Evolutionary conservation across 192 early-diverging fungal genomes (phyloP), one percentile per base, ranked within the genome.

Genomic region (Podochytrium sp.): DNA sequence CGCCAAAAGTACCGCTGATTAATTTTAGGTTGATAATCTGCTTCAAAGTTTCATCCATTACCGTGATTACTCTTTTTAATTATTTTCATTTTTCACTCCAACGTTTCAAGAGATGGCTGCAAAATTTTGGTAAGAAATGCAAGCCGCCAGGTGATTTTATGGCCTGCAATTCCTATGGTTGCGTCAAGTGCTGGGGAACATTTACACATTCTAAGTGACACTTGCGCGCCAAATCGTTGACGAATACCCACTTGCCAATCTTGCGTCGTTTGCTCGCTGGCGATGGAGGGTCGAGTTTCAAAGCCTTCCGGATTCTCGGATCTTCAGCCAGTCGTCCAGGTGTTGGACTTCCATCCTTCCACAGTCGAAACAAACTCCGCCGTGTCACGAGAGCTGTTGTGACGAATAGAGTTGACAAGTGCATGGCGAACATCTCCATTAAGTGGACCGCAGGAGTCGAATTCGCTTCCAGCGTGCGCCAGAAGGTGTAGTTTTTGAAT

Each of bases 381-480:
- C 4, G 43, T 49, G 30, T 65, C 63, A 16, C 41, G 10, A 38
- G 63, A 65, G 14, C 20, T 41, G n/a, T 43, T n/a, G n/a, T 65
- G 63, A 16, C 3, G 37, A 32, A 43, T 65, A 43, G 40, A 40
- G 47, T 65, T 40, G 47, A 40, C 20, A 6, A 65, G n/a, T 20
- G 16, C 18, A 16, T 65, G 39, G 6, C 43, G 40, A 4, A 65
- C 63, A 29, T 65, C 63, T 47, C 63, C 63, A 65, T 65, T 65
- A 16, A 65, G 29, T 40, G 63, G 63, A 43, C 63, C 63, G 40
- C 63, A 65, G 47, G 47, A 12, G 27, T n/a, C 4, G 47, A 65
- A 65, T 14, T 65, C 25, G 4, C 47, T 4, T 38, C 14, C 4
- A 23, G 47, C 25, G 27, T 65, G 63, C 7, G 40, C 40, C 4